These are phyloP conservation scores for Trifolium fragiferum DNA, from an alignment of 306 rosid genomes.

Conservation along the genomic window DNA sequence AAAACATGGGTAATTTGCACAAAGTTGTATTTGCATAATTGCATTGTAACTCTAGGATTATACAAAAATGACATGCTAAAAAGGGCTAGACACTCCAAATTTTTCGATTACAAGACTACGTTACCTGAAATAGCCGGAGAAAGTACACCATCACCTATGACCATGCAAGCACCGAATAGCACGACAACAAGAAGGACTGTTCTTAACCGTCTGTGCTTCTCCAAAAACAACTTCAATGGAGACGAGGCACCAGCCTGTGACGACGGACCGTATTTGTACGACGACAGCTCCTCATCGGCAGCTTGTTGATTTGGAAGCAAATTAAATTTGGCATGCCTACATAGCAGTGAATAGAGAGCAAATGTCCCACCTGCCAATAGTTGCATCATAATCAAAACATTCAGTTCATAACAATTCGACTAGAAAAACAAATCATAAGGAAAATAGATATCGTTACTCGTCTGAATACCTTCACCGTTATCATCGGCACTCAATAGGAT, in stretches of 20 bases:
- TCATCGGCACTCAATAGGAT: conserved; percentile 77
- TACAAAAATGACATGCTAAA: conserved; percentile 27
- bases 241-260: conserved; percentile 54
- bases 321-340: conserved; percentile 85
- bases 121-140: conserved; percentile 85
- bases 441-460: not conserved
- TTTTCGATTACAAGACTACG: not conserved
- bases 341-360: conserved; percentile 81
- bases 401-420: conserved; percentile 31
- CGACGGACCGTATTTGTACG: conserved; percentile 82
- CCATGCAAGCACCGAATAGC: conserved; percentile 83
- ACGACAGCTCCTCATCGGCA: conserved; percentile 82
- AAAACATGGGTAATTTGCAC: not conserved
- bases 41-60: not conserved
- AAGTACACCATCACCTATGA: conserved; percentile 88
- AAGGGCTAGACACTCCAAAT: not conserved
- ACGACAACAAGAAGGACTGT: conserved; percentile 71
- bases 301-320: conserved; percentile 91
- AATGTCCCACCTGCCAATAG: conserved; percentile 73
- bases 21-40: not conserved
- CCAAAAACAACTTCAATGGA: conserved; percentile 71
- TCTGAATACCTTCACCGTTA: conserved; percentile 76
- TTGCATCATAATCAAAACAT: conserved; percentile 33
- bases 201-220: conserved; percentile 71
- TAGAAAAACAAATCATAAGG: conserved; percentile 31